Base-by-base conservation (phyloP, 176 grass and related monocot genomes). In the Saccharum officinarum region DNA sequence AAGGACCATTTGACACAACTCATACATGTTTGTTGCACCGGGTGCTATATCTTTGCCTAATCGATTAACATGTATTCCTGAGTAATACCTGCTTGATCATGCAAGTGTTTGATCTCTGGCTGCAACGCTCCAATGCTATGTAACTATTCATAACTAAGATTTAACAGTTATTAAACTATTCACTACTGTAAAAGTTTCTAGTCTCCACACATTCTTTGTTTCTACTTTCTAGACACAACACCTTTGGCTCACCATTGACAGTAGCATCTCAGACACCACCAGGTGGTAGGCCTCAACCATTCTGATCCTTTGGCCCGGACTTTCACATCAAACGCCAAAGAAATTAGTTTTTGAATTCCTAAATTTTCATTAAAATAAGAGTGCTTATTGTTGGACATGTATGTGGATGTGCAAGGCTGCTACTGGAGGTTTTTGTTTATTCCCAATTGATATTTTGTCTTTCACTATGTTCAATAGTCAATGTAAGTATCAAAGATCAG, bases 101-200 rank as follows among this genome's bases (percentile, higher is more conserved):
- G 18, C 67, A 70, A 70, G 37, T n/a, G 67, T 70, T 70, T 70
- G 67, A 69, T 69, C 67, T 69, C 36, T 69, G 36, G 36, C 67
- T 69, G 67, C 36, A 22, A 41, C 20, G 1, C 17, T 40, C 9
- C 34, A 22, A 41, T 70, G 40, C 8, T 41, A 6, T 40, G 36
- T 70, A 70, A 40, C 36, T 70, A 12, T 40, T 40, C 37, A 70
- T 70, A 70, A 70, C 18, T 18, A n/a, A 40, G 38, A 40, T 11
- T 40, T 22, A 41, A 9, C 67, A 40, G 3, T 69, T 39, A 40
- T 40, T 70, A 41, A 70, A 70, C 36, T 69, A 69, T 22, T 69
- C n/a, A 69, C 9, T 69, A 40, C 17, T 39, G 36, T 69, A 69
- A 69, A 40, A 20, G 8, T 69, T 69, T 40, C 13, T 39, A 62